These are phyloP conservation scores for Clarireedia hainanense DNA, from an alignment of 2,329 filamentous ascomycete genomes.

Conservation along the genomic window DNA sequence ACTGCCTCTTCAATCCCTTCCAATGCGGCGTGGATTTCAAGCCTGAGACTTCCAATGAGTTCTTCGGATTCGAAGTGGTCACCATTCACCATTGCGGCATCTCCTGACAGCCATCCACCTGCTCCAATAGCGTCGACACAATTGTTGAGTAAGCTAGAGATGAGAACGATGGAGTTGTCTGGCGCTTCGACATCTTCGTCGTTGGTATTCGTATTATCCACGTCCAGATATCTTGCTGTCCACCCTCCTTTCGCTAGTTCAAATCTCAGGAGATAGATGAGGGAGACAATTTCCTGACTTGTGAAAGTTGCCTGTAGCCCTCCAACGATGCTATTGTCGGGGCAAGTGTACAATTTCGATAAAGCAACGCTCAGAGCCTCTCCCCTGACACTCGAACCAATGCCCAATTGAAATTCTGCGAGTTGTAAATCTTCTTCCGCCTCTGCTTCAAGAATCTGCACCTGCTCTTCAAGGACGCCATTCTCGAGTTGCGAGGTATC, in stretches of 20 bases:
- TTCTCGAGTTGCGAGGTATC: constrained; percentile 10
- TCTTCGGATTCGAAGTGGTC: constrained; percentile 48
- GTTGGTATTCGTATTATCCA: constrained; percentile 39
- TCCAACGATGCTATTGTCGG: constrained; percentile 49
- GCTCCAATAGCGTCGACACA: constrained; percentile 70
- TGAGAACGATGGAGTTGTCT: constrained; percentile 61
- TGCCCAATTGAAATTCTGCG: constrained; percentile 59
- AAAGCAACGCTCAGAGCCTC: constrained; percentile 61
- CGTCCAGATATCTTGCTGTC: constrained; percentile 64
- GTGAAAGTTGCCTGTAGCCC: constrained; percentile 56
- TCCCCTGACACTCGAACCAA: constrained; percentile 54
- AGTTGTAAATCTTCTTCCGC: constrained; percentile 59
- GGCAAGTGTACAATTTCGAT: constrained; percentile 60
- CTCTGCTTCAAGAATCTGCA: constrained; percentile 46
- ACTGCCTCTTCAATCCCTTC: constrained; percentile 65
- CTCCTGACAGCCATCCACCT: constrained; percentile 64
- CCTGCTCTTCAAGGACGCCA: constrained; percentile 31
- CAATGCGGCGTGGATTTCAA: constrained; percentile 62
- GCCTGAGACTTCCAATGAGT: constrained; percentile 56
- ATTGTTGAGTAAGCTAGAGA: constrained; percentile 63
- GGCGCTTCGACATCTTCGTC: constrained; percentile 45
- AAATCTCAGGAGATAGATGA: constrained; percentile 65
- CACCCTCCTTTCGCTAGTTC: constrained; percentile 69
- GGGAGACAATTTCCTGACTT: constrained; percentile 59
- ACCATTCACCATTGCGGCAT: constrained; percentile 40